Base-by-base conservation (phyloP, 257 asterid genomes). In the Striga asiatica region DNA sequence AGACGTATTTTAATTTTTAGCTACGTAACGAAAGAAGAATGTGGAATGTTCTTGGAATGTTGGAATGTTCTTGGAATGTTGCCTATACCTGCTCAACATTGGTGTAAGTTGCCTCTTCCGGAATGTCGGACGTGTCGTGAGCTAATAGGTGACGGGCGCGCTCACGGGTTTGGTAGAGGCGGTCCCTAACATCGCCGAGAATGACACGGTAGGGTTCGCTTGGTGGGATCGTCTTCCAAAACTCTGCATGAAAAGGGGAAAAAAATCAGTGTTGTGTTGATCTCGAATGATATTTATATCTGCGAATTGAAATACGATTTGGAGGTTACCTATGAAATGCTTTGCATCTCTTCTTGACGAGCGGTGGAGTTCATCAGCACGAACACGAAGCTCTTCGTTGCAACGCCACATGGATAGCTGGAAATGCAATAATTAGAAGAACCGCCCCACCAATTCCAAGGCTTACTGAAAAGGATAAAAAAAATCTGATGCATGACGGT, bases 331-430 rank as follows among this genome's bases (percentile, higher is more conserved):
- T 7, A 76, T 76, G 77, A 63, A 79, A 67, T 79, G 80, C 59
- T 79, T 79, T 34, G 83, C 66, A 60, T 76, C 80, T 62, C 86
- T 62, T 60, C 49, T 71, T 11, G 82, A 73, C 24, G 72, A 58
- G 21, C 71, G 61, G 70, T 64, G 83, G 53, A 76, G 76, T 35
- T 71, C 76, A 12, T 73, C 75, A 31, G 83, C 78, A 24, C 70
- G 74, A 25, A 31, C 73, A 43, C 82, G 80, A 34, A 79, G 80
- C 63, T 79, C 86, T 6, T 79, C 83, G 13, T 59, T 76, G 76
- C 86, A 74, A n/a, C 76, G 76, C 80, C 80, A 74, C 80, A 74
- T 70, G 18, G 80, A 74, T 43, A 74, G 61, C 81, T 76, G 56
- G 25, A 49, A 60, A 18, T 18, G 5, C n/a, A 6, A 43, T 43